phyloP scores from a whole-genome alignment of 306 rosid species.

The Trifolium fragiferum region DNA sequence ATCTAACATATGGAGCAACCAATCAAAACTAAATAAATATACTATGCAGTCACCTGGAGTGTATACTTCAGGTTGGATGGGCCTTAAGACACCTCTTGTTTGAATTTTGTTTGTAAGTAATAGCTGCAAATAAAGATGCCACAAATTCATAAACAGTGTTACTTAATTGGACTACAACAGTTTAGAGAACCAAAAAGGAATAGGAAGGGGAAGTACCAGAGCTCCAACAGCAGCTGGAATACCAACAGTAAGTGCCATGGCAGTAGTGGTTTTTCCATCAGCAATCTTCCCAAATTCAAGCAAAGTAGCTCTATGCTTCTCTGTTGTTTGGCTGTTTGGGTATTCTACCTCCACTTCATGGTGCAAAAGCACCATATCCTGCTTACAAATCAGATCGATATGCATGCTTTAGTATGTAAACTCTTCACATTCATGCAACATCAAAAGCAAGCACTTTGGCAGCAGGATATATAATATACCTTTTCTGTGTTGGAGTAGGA shows the following conservation, averaged over 20 bases:
- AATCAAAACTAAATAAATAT: conserved; percentile 24
- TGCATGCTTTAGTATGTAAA: conserved; percentile 11
- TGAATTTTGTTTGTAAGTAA: conserved; percentile 77
- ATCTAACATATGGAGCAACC: no score
- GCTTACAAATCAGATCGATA: conserved; percentile 41
- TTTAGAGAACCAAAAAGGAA: conserved; percentile 23
- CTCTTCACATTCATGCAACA: conserved; percentile 6
- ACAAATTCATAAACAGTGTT: conserved; percentile 24
- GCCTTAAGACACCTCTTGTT: conserved; percentile 93
- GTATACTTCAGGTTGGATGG: conserved; percentile 78
- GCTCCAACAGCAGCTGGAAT: conserved; percentile 90
- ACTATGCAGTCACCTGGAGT: conserved; percentile 64
- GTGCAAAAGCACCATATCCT: conserved; percentile 98
- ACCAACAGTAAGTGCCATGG: conserved; percentile 97
- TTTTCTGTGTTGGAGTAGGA: conserved; percentile 74
- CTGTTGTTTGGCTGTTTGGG: conserved; percentile 58
- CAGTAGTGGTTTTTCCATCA: conserved; percentile 69
- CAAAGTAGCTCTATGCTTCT: conserved; percentile 81
- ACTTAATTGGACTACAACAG: conserved; percentile 19
- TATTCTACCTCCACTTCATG: conserved; percentile 87
- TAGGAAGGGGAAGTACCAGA: conserved; percentile 58
- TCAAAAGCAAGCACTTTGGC: no score
- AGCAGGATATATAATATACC: conserved; percentile 48
- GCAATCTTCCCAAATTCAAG: conserved; percentile 75
- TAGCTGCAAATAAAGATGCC: conserved; percentile 63